Evolutionary conservation across 805 yeast species (phyloP).

Genomic region (Ogataea paraovalis): DNA sequence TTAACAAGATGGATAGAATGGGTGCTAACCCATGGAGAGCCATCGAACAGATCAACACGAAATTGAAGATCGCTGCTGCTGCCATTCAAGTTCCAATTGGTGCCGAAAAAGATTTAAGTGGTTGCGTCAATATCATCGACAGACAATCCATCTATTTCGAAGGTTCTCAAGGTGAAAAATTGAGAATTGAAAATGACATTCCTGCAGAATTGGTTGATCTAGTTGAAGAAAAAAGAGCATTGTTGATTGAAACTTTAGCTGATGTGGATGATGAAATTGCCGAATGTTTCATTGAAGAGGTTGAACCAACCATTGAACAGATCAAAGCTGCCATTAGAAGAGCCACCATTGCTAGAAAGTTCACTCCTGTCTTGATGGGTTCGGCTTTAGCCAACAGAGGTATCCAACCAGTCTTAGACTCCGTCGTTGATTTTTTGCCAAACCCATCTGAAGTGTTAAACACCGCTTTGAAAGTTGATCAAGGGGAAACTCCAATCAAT

Average conservation of each 20-base stretch:
- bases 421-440: constrained; percentile 93
- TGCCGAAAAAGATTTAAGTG: constrained; percentile 75
- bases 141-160: constrained; percentile 84
- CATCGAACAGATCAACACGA: constrained; percentile 82
- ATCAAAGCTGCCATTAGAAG: constrained; percentile 88
- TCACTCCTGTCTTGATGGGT: constrained; percentile 99
- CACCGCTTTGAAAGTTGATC: constrained; percentile 74
- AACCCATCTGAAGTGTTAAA: constrained; percentile 91
- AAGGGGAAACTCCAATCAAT: constrained; percentile 64
- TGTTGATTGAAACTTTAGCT: constrained; percentile 89
- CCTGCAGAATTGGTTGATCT: constrained; percentile 79
- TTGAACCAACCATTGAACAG: constrained; percentile 79
- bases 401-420: constrained; percentile 91
- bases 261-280: constrained; percentile 98
- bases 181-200: constrained; percentile 56
- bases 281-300: constrained; percentile 85
- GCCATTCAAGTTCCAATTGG: constrained; percentile 99
- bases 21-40: constrained; percentile 97
- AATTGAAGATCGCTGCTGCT: constrained; percentile 91
- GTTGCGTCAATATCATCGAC: constrained; percentile 89
- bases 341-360: constrained; percentile 89
- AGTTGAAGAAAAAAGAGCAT: constrained; percentile 84
- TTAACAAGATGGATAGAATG: constrained; percentile 99
- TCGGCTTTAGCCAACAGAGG: constrained; percentile 97
- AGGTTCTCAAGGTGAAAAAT: constrained; percentile 82